These are phyloP conservation scores for Cyclostephanos invisitatus DNA, from an alignment of 108 stramenopile genomes.

Conservation along the genomic window DNA sequence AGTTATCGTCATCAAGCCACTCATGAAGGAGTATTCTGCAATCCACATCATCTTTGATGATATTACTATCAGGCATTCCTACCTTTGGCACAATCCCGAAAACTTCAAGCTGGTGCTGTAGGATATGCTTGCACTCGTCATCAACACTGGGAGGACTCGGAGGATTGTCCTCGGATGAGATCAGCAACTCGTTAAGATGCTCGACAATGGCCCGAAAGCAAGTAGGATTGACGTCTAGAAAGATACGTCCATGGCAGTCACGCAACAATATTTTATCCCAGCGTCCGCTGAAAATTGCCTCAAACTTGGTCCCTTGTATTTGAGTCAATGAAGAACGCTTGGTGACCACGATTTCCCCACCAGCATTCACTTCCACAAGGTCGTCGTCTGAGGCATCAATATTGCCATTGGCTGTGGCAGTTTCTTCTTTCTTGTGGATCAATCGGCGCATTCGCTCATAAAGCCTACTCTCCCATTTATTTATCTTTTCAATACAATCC, in stretches of 20 bases:
- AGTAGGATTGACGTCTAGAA: slow-evolving; percentile 21
- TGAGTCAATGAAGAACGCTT: slow-evolving; percentile 15
- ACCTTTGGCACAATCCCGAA: slow-evolving; percentile 18
- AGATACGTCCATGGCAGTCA: slow-evolving; percentile 18
- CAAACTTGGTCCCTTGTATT: slow-evolving; percentile 13
- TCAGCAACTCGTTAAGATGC: slow-evolving; percentile 15
- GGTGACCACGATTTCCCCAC: slow-evolving; percentile 3
- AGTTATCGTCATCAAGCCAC: slow-evolving; percentile 26
- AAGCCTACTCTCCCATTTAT: not conserved
- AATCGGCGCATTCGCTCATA: not conserved
- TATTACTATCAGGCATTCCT: slow-evolving; percentile 9
- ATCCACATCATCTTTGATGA: slow-evolving; percentile 9
- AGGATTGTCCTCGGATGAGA: slow-evolving; percentile 1
- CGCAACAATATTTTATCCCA: slow-evolving; percentile 21
- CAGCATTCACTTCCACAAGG: slow-evolving; percentile 19
- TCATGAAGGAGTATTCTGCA: not conserved
- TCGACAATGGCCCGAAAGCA: slow-evolving; percentile 6
- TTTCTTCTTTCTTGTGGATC: not conserved
- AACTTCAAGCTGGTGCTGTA: slow-evolving; percentile 21
- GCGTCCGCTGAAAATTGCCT: slow-evolving; percentile 19
- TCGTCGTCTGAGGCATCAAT: slow-evolving; percentile 14
- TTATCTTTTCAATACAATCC: no score
- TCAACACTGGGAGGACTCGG: slow-evolving; percentile 21
- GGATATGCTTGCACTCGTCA: slow-evolving; percentile 21
- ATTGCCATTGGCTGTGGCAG: not conserved